Percentiles rank a stretch among this genome's conserved stretches.
phyloP scores from a whole-genome alignment of 1,284 basidiomycete species.

The Moniliella sp. region DNA sequence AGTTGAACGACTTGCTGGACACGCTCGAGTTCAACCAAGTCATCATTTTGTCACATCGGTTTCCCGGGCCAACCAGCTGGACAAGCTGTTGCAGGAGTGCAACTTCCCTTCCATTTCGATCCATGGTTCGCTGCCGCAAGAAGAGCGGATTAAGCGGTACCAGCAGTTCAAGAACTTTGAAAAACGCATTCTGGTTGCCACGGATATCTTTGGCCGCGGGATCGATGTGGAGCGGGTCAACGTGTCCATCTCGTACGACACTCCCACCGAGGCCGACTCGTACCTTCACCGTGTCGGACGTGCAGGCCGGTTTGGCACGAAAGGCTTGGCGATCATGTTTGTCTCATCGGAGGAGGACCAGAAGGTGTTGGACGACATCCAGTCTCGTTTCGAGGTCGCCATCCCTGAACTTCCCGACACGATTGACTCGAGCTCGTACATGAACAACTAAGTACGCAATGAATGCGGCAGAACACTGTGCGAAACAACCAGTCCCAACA shows the following conservation, averaged over 20 bases:
- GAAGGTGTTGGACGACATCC: slow-evolving; percentile 75
- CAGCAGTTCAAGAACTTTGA: slow-evolving; percentile 98
- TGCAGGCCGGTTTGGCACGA: slow-evolving; percentile 96
- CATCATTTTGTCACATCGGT: slow-evolving; percentile 99
- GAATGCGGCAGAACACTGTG: too few species aligned
- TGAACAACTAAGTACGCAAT: too few species aligned
- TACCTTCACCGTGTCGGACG: slow-evolving; percentile 97
- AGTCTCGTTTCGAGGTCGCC: slow-evolving; percentile 74
- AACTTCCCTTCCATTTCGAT: slow-evolving; percentile 97
- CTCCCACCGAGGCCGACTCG: slow-evolving; percentile 87
- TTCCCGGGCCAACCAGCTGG: slow-evolving; percentile 79
- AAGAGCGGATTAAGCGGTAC: slow-evolving; percentile 92
- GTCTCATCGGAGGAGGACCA: slow-evolving; percentile 75
- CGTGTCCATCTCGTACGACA: slow-evolving; percentile 43
- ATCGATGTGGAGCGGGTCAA: slow-evolving; percentile 34
- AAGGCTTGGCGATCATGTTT: slow-evolving; percentile 92
- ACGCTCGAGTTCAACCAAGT: slow-evolving; percentile 98
- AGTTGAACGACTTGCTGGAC: slow-evolving; percentile 86
- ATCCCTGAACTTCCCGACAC: slow-evolving; percentile 68
- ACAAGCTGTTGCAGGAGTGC: slow-evolving; percentile 84
- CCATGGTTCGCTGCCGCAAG: slow-evolving; percentile 77
- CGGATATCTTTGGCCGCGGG: slow-evolving; percentile 33
- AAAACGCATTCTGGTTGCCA: slow-evolving; percentile 50
- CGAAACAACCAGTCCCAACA: too few species aligned
- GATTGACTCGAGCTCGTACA: slow-evolving; percentile 50